Evolutionary conservation across 768 basidiomycete species (phyloP).

Genomic region (Russula sp.): DNA sequence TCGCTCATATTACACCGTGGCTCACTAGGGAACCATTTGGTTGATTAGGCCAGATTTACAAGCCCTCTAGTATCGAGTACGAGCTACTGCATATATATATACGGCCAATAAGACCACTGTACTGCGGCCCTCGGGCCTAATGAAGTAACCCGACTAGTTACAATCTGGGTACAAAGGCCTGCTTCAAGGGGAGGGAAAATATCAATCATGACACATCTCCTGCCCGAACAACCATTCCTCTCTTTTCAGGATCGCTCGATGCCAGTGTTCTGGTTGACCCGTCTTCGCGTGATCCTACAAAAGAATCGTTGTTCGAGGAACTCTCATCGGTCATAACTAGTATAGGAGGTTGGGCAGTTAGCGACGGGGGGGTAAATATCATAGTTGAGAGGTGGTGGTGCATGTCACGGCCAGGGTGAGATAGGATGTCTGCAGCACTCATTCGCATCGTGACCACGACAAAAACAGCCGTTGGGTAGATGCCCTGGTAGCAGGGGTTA

Average conservation of each 20-base stretch:
- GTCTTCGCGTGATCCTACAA: neutral
- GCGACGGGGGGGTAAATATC: neutral
- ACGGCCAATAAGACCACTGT: too few relatives aligned
- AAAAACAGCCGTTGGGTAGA: conserved; percentile 11
- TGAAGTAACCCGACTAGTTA: too few relatives aligned
- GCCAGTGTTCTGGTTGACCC: neutral
- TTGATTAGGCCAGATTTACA: too few relatives aligned
- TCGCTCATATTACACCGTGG: too few relatives aligned
- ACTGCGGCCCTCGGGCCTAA: too few relatives aligned
- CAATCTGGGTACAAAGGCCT: too few relatives aligned
- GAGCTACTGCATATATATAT: too few relatives aligned
- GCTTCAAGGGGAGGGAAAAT: neutral
- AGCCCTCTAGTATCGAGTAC: too few relatives aligned
- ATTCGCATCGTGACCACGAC: conserved; percentile 13
- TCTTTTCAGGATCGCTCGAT: neutral
- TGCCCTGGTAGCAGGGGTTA: neutral
- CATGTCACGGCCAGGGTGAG: neutral
- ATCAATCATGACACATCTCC: neutral
- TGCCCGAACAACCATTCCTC: neutral
- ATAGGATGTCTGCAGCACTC: conserved; percentile 2
- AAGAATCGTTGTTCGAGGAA: neutral
- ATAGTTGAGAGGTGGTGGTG: neutral
- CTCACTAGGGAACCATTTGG: too few relatives aligned
- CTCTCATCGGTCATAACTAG: too few relatives aligned
- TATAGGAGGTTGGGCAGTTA: too few relatives aligned